These are phyloP conservation scores for Diaporthe vexans DNA, from an alignment of 2,329 filamentous ascomycete species.

Conservation along the genomic window DNA sequence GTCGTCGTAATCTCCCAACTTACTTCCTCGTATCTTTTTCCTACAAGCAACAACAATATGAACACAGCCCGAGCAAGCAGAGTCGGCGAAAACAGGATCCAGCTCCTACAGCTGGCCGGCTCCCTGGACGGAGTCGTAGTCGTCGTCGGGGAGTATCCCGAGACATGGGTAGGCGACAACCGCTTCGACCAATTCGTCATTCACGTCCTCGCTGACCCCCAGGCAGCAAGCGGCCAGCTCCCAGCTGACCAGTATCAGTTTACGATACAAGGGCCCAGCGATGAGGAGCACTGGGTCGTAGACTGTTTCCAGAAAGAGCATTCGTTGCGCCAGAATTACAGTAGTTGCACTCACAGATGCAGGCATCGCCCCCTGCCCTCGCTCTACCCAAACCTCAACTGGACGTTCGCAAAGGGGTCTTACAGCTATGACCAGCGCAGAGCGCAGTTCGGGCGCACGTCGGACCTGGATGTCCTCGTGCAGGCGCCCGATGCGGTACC, in stretches of 20 bases:
- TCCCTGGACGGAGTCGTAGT: neutral
- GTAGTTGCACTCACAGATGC: neutral
- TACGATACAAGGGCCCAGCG: neutral
- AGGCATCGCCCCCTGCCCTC: neutral
- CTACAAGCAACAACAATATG: neutral
- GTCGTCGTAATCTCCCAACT: neutral
- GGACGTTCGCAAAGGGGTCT: neutral
- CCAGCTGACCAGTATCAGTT: neutral
- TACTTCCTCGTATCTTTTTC: neutral
- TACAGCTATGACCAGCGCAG: neutral
- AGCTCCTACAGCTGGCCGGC: neutral
- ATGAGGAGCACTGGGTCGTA: neutral
- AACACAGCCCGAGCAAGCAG: constrained; percentile 4
- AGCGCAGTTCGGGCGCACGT: neutral
- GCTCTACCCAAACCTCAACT: neutral
- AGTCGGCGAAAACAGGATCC: neutral
- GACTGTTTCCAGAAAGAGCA: neutral
- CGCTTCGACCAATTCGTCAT: neutral
- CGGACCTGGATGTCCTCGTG: neutral
- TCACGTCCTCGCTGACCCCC: neutral
- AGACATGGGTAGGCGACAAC: neutral
- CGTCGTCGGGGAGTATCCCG: neutral
- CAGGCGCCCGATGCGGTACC: neutral
- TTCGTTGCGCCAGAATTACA: neutral
- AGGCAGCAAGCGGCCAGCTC: neutral